A percentile compares a stretch with the other conserved stretches of the same genome.
Evolutionary conservation across 116 monocot genomes (phyloP).

Genomic region (Cymodocea nodosa): DNA sequence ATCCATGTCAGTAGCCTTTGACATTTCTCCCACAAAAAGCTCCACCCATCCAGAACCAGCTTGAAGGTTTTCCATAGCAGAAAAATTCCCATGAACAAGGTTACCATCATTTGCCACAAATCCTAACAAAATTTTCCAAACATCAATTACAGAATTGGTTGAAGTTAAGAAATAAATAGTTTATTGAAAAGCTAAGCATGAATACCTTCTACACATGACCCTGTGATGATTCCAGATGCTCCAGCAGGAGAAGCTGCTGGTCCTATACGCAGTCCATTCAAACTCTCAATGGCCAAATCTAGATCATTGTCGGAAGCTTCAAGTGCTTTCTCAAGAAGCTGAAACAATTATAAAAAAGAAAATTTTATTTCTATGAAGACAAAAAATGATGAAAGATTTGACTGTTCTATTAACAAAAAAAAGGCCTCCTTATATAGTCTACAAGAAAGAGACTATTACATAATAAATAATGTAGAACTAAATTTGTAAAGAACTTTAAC

Average conservation of each 20-base stretch:
- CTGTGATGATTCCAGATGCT: background rate
- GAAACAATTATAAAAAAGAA: background rate
- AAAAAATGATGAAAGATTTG: too few species aligned
- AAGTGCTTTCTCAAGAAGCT: conserved; percentile 33
- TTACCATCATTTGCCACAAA: conserved; percentile 22
- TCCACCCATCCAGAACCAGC: conserved; percentile 66
- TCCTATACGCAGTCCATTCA: conserved; percentile 9
- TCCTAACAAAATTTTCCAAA: background rate
- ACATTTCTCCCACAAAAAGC: conserved; percentile 67
- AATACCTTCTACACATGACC: background rate
- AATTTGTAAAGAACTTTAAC: too few species aligned
- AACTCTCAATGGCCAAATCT: conserved; percentile 36
- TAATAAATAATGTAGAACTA: too few species aligned
- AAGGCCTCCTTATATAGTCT: too few species aligned
- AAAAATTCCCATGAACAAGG: conserved; percentile 4
- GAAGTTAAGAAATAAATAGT: background rate
- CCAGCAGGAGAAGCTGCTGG: conserved; percentile 3
- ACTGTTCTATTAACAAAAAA: too few species aligned
- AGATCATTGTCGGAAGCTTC: conserved; percentile 34
- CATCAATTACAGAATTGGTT: background rate
- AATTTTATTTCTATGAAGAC: too few species aligned
- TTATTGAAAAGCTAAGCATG: conserved; percentile 1
- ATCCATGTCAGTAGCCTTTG: conserved; percentile 35
- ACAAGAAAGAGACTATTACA: too few species aligned
- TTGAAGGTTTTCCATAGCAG: conserved; percentile 15